Conservation (phyloP, 2,329 filamentous ascomycete genomes). For the Fusarium nygamai region DNA sequence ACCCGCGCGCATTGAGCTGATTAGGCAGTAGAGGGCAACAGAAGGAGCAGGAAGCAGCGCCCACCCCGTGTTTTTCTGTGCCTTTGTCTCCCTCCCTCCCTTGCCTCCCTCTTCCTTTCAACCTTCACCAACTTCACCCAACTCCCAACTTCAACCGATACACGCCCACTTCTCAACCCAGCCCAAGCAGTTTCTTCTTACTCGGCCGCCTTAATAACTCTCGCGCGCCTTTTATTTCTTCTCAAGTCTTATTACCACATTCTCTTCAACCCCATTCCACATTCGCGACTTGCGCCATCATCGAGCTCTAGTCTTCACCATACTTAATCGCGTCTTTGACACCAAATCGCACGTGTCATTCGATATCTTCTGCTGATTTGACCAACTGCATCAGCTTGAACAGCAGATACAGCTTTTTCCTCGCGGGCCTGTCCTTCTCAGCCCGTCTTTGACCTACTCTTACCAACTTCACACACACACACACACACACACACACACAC, state of each 20-base stretch:
- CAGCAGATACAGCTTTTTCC: conserved; percentile 25
- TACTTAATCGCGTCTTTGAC: conserved; percentile 21
- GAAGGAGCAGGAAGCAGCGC: conserved; percentile 34
- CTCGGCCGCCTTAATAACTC: conserved; percentile 24
- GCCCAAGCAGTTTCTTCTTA: conserved; percentile 23
- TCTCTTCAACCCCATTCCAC: conserved; percentile 5
- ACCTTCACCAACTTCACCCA: conserved; percentile 23
- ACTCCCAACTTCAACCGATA: conserved; percentile 25
- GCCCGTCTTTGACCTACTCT: conserved; percentile 17
- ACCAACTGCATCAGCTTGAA: conserved; percentile 36
- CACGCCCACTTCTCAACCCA: conserved; percentile 36
- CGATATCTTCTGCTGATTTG: conserved; percentile 40
- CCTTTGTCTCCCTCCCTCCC: conserved; percentile 13
- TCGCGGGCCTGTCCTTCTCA: conserved; percentile 11
- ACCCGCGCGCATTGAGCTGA: conserved; percentile 22
- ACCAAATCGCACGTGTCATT: conserved; percentile 20
- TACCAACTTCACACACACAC: conserved; percentile 19
- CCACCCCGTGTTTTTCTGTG: conserved; percentile 43
- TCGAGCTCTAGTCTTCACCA: conserved; percentile 12
- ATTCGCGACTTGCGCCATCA: conserved; percentile 20
- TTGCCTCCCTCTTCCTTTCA: conserved; percentile 19
- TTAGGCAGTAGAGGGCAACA: conserved; percentile 29
- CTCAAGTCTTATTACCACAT: conserved; percentile 12
- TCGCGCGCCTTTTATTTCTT: conserved; percentile 30
- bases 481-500: too few species aligned